Conservation (phyloP, 352 stramenopile species). For the Elongisporangium anandrum region DNA sequence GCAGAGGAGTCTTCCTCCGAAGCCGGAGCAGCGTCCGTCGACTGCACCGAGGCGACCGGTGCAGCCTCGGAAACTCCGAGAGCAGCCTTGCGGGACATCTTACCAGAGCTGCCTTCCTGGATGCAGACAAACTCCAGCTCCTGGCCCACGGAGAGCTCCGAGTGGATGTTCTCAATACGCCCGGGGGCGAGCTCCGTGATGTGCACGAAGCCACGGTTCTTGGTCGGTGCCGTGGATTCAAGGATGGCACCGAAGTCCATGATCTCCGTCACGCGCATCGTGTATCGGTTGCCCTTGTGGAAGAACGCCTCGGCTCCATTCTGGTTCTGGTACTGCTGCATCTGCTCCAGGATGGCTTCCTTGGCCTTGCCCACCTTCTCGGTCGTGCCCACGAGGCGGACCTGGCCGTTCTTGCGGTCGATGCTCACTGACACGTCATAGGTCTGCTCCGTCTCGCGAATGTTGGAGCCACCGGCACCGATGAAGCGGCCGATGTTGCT, state of each 20-base stretch:
- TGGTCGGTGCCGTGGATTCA: conserved; percentile 55
- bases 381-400: conserved; percentile 84
- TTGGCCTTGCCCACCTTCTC: conserved; percentile 76
- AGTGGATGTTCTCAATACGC: conserved; percentile 64
- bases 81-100: conserved; percentile 76
- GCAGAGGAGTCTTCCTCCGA: conserved; percentile 1
- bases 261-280: conserved; percentile 90
- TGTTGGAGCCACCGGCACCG: conserved; percentile 66
- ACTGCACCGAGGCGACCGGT: background rate
- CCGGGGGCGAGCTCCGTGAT: conserved; percentile 88
- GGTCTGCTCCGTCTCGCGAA: conserved; percentile 65
- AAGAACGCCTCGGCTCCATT: conserved; percentile 49
- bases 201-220: conserved; percentile 92
- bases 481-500: conserved; percentile 63
- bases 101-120: conserved; percentile 67
- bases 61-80: conserved; percentile 10
- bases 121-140: conserved; percentile 81
- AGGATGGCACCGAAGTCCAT: conserved; percentile 96
- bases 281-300: conserved; percentile 86
- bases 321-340: conserved; percentile 12
- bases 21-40: conserved; percentile 8
- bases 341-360: conserved; percentile 54
- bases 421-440: conserved; percentile 65
- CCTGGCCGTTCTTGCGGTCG: conserved; percentile 81
- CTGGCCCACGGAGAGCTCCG: conserved; percentile 57